Conservation (phyloP, 2,329 filamentous ascomycete genomes). For the Penicillium janthinellum region DNA sequence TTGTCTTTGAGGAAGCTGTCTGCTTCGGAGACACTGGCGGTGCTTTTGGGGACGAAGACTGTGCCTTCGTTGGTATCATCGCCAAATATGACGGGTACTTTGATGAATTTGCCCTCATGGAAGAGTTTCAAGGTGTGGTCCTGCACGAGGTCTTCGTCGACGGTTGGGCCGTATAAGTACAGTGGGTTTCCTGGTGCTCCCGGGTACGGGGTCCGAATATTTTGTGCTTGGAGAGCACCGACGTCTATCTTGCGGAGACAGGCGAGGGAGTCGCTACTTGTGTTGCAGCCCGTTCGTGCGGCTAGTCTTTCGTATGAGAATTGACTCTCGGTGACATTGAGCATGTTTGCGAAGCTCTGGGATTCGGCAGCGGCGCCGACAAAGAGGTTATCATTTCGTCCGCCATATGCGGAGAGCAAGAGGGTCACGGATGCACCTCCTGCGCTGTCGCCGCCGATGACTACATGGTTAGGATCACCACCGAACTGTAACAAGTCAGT, state of each 20-base stretch:
- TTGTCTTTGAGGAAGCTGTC: constrained; percentile 61
- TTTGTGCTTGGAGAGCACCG: constrained; percentile 48
- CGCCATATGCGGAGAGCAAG: constrained; percentile 60
- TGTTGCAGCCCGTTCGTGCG: constrained; percentile 51
- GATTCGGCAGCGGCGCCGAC: constrained; percentile 57
- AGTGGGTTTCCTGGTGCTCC: constrained; percentile 47
- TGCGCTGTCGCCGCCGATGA: constrained; percentile 68
- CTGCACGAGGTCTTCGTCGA: constrained; percentile 55
- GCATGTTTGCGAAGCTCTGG: constrained; percentile 54
- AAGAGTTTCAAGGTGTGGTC: constrained; percentile 55
- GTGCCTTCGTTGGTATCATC: constrained; percentile 68
- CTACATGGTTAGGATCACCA: constrained; percentile 67
- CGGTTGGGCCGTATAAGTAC: constrained; percentile 55
- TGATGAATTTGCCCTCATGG: constrained; percentile 51
- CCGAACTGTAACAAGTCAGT: constrained; percentile 56
- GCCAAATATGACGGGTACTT: constrained; percentile 59
- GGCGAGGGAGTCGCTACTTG: constrained; percentile 44
- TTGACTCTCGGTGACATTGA: constrained; percentile 53
- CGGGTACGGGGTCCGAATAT: constrained; percentile 51
- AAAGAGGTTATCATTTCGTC: constrained; percentile 53
- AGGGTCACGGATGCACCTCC: constrained; percentile 66
- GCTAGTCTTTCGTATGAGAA: constrained; percentile 56
- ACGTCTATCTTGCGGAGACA: constrained; percentile 54
- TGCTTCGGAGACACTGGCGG: constrained; percentile 51
- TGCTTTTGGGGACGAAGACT: constrained; percentile 56